Evolutionary conservation across 1,284 basidiomycete genomes (phyloP), one percentile per base, ranked within the genome.

Genomic region (Coniferiporia weirii): DNA sequence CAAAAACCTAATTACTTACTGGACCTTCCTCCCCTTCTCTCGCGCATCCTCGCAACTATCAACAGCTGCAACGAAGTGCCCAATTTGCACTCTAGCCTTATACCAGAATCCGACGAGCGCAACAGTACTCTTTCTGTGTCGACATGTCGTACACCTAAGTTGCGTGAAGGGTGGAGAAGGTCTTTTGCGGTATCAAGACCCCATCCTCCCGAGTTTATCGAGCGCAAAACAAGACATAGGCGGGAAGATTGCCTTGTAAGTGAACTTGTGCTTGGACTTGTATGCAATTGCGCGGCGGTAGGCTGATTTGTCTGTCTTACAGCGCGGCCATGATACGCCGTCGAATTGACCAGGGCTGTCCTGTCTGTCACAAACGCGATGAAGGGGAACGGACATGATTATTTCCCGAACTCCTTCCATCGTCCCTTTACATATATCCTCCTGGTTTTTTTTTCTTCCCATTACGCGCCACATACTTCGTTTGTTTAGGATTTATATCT

Each of bases 111-210:
- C 83, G 0, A 81, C 84, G 59, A 75, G 79, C 1, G 73, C 90
- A 15, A 69, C 82, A 2, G 70, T 95, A 4, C 71, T 94, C n/a
- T 96, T 91, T 72, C 76, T 96, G 9, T 96, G 93, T 71, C 83
- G 89, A 34, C 94, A 96, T 67, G 80, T 90, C 52, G 88, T 93
- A 0, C 93, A 96, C 67, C 87, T 88, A 0, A 73, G 76, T 9
- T 95, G 93, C 64, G 79, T 83, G 1, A 77, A 73, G 43, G 80
- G 81, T 15, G 77, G 77, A 13, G 81, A 83, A 34, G 73, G 78
- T 1, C 69, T 89, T 5, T 83, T 84, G 1, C 70, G 73, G 5
- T 76, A 78, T 59, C 75, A 78, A 13, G 82, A 79, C 69, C 76
- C 75, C 34, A 70, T 72, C 54, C 70, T 79, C 61, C 70, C 73